A percentile compares a stretch with the other conserved stretches of the same genome.
Conservation (phyloP, 169 alveolate species). For the Cryptosporidium xiaoi region DNA sequence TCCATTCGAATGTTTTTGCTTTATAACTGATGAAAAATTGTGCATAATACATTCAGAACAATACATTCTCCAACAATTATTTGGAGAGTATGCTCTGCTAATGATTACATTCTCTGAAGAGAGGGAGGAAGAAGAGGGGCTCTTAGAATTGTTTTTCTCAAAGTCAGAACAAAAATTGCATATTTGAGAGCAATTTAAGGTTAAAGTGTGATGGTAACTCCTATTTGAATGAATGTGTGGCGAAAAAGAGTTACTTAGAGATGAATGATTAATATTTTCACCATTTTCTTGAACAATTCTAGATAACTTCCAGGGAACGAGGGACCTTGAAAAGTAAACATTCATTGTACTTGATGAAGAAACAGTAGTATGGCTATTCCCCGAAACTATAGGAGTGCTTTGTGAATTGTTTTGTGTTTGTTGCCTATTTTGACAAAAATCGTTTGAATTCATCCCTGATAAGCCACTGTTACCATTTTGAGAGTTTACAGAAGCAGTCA, state of each 20-base stretch:
- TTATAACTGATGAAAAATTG: slow-evolving; percentile 58
- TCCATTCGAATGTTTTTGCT: slow-evolving; percentile 67
- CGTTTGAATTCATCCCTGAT: background rate
- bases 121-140: background rate
- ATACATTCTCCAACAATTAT: slow-evolving; percentile 74
- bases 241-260: slow-evolving; percentile 3
- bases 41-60: slow-evolving; percentile 72
- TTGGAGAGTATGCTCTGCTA: slow-evolving; percentile 47
- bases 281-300: slow-evolving; percentile 1
- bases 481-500: background rate
- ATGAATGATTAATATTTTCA: slow-evolving; percentile 17
- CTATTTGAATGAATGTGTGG: background rate
- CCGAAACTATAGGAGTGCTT: background rate
- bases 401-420: background rate
- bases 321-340: slow-evolving; percentile 48
- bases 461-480: background rate
- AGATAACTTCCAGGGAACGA: slow-evolving; percentile 65
- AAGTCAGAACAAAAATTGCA: slow-evolving; percentile 45
- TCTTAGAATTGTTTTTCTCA: background rate
- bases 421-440: too few relatives aligned
- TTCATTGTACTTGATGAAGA: background rate
- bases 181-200: slow-evolving; percentile 15
- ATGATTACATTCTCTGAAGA: slow-evolving; percentile 9
- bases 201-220: background rate
- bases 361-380: background rate